Conservation (phyloP, 2,329 filamentous ascomycete genomes). For the Exophiala xenobiotica region DNA sequence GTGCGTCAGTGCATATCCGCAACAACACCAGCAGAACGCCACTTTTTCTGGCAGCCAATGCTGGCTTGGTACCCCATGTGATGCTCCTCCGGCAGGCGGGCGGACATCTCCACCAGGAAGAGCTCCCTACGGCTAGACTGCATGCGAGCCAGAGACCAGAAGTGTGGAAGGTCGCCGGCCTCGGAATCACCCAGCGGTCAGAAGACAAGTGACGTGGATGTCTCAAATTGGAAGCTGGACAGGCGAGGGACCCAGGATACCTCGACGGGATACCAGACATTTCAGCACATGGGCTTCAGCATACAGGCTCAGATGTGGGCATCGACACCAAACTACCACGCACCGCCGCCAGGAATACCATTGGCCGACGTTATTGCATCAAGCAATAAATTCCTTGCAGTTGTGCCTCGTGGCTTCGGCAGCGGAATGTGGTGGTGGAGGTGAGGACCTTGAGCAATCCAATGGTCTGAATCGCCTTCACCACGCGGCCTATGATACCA, state of each 20-base stretch:
- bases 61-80: conserved; percentile 56
- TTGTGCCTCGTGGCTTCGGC: neutral
- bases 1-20: conserved; percentile 56
- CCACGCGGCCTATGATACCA: neutral
- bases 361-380: too few relatives aligned
- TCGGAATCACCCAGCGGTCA: conserved; percentile 31
- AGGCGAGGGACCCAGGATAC: too few relatives aligned
- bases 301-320: too few relatives aligned
- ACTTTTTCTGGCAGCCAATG: conserved; percentile 59
- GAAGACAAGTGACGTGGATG: neutral
- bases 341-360: too few relatives aligned
- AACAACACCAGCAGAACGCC: conserved; percentile 57
- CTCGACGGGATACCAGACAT: conserved; percentile 3
- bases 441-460: neutral
- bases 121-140: conserved; percentile 53
- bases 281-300: conserved; percentile 10
- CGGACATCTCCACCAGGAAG: conserved; percentile 60
- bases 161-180: conserved; percentile 45
- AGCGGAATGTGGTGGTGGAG: neutral
- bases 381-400: neutral
- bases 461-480: neutral
- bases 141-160: conserved; percentile 45
- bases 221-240: too few relatives aligned
- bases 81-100: conserved; percentile 55
- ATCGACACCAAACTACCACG: too few relatives aligned